These are phyloP conservation scores for Acorus calamus DNA, from an alignment of 106 monocot species.

Conservation along the genomic window DNA sequence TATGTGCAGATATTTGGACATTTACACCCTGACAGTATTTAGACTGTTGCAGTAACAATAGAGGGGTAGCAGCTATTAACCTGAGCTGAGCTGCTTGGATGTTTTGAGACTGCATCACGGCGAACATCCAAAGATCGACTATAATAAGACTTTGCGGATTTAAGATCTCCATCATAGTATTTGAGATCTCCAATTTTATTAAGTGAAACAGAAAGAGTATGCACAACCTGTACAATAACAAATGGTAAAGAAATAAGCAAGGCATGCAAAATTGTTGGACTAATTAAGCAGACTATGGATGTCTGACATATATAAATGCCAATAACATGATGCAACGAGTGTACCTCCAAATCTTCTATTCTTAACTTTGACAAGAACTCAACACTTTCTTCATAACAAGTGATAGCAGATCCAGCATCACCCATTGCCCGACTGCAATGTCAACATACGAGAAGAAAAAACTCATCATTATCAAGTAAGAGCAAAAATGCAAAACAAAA, in stretches of 20 bases:
- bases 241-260: background rate
- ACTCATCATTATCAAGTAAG: background rate
- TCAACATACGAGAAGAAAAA: conserved; percentile 4
- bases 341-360: conserved; percentile 77
- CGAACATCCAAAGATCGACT: conserved; percentile 66
- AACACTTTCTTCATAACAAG: conserved; percentile 84
- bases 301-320: conserved; percentile 2
- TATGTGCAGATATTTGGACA: too few relatives aligned
- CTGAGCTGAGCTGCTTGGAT: conserved; percentile 49
- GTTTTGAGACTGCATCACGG: conserved; percentile 49
- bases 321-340: background rate
- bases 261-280: background rate
- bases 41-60: too few relatives aligned
- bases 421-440: conserved; percentile 65
- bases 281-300: background rate
- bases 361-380: conserved; percentile 64
- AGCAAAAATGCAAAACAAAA: background rate
- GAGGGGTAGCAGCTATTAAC: conserved; percentile 14
- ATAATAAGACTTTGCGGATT: conserved; percentile 82
- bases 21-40: too few relatives aligned
- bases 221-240: conserved; percentile 48
- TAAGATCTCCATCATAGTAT: conserved; percentile 80
- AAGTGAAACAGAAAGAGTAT: conserved; percentile 90
- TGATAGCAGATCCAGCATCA: conserved; percentile 53
- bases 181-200: conserved; percentile 95